phyloP scores from a whole-genome alignment of 805 yeast species.

The Zygosaccharomyces bailii region DNA sequence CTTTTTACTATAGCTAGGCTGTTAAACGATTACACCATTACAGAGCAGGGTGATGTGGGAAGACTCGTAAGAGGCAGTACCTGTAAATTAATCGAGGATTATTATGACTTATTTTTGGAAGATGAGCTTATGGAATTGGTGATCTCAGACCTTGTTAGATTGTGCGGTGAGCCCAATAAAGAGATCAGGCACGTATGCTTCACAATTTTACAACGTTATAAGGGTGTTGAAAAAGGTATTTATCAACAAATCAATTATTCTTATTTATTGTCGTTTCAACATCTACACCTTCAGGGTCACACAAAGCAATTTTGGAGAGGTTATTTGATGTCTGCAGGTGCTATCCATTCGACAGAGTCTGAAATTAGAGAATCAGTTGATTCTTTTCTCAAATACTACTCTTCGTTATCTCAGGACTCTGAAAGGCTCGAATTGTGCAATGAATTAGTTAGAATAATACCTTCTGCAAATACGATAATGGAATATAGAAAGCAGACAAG shows the following conservation, averaged over 20 bases:
- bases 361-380: conserved; percentile 44
- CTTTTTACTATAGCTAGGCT: conserved; percentile 30
- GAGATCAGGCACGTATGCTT: conserved; percentile 42
- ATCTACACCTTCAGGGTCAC: conserved; percentile 10
- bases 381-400: conserved; percentile 36
- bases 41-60: conserved; percentile 92
- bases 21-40: conserved; percentile 72
- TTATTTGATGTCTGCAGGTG: conserved; percentile 51
- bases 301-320: conserved; percentile 53
- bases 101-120: conserved; percentile 8
- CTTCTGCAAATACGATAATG: conserved; percentile 16
- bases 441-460: conserved; percentile 22
- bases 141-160: conserved; percentile 44
- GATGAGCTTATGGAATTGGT: conserved; percentile 18
- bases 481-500: conserved; percentile 7
- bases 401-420: conserved; percentile 10
- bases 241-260: conserved; percentile 31
- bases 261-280: conserved; percentile 15
- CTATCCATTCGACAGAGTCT: conserved; percentile 47
- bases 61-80: conserved; percentile 59
- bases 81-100: conserved; percentile 11
- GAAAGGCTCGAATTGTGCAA: conserved; percentile 18
- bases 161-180: conserved; percentile 63
- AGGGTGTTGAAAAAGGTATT: conserved; percentile 9
- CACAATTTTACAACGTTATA: conserved; percentile 11